Conservation (phyloP, 352 stramenopile genomes). For the Globisporangium apiculatum region DNA sequence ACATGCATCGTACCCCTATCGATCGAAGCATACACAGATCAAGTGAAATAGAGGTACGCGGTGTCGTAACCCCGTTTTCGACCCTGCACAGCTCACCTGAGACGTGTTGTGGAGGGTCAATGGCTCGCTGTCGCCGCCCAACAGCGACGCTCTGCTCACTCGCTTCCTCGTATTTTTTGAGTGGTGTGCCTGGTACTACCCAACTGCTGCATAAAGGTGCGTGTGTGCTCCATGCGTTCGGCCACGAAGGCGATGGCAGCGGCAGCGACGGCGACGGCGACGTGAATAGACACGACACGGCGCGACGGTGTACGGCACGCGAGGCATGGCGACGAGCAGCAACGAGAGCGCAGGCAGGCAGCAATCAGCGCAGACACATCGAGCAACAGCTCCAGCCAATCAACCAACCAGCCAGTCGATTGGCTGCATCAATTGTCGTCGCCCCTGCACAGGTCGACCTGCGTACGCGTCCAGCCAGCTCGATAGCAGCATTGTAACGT, state of each 20-base stretch:
- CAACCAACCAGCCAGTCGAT: background rate
- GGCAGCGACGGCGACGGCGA: background rate
- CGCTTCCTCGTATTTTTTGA: constrained; percentile 45
- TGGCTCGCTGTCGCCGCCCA: background rate
- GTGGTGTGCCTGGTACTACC: constrained; percentile 69
- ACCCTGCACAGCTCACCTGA: background rate
- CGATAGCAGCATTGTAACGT: no score
- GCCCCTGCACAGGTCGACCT: no score
- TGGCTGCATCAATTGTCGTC: background rate
- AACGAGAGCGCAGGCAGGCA: background rate
- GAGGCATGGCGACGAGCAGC: background rate
- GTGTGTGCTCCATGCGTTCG: background rate
- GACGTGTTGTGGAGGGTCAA: background rate
- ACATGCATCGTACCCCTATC: no score
- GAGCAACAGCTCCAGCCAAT: background rate
- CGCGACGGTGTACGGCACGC: no score
- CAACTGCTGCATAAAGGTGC: constrained; percentile 26
- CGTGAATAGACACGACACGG: no score
- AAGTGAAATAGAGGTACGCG: no score
- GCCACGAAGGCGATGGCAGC: background rate
- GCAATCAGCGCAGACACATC: background rate
- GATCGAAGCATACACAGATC: no score
- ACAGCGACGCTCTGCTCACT: background rate
- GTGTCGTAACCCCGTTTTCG: background rate
- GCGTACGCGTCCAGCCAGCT: no score